Conservation (phyloP, 1,139 yeast genomes). For the Yamadazyma atmosphaerica region DNA sequence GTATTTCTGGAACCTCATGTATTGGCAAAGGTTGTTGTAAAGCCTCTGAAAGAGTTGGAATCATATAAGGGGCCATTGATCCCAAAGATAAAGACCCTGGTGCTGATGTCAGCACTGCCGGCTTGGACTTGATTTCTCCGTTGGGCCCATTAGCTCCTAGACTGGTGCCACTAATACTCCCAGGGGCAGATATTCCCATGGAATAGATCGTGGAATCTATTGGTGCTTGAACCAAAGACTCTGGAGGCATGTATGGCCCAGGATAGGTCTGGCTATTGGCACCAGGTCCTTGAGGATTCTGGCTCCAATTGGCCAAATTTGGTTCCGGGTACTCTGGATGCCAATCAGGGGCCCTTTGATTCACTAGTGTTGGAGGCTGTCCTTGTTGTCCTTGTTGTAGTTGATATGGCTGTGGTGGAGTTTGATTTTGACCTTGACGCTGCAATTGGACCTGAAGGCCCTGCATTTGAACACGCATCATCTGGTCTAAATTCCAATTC, state of each 20-base stretch:
- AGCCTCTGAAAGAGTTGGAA: not conserved
- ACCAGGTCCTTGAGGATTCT: not conserved
- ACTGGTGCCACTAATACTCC: not conserved
- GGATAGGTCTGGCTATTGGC: not conserved
- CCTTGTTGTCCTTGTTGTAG: not conserved
- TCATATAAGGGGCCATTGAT: no score
- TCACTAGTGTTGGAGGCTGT: no score
- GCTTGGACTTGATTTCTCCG: not conserved
- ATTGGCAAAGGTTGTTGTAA: not conserved
- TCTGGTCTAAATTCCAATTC: not conserved
- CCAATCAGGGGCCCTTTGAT: no score
- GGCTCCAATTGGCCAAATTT: not conserved
- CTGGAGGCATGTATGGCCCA: no score
- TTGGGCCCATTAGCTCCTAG: not conserved
- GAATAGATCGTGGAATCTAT: not conserved
- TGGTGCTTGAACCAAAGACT: not conserved
- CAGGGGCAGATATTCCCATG: not conserved
- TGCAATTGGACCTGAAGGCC: not conserved
- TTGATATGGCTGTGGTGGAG: not conserved
- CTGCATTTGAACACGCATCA: not conserved
- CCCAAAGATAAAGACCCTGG: not conserved
- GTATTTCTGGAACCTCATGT: not conserved
- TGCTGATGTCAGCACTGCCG: not conserved
- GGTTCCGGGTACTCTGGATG: no score
- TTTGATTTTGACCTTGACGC: not conserved